phyloP scores from a whole-genome alignment of 2,329 filamentous ascomycete genomes.

The Cordyceps farinosa region DNA sequence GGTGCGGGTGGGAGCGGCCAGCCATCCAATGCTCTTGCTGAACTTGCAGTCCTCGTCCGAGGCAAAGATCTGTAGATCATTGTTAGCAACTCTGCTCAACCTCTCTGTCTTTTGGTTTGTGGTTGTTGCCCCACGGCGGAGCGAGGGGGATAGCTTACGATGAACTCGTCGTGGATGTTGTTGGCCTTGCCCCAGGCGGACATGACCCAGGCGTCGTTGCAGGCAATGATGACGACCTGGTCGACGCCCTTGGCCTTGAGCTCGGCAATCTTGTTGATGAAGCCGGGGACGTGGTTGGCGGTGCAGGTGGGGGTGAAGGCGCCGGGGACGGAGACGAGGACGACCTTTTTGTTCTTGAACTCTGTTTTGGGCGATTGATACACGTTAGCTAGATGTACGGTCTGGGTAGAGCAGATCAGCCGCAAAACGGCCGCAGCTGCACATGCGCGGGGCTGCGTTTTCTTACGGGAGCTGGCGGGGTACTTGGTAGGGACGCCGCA shows the following conservation, averaged over 20 bases:
- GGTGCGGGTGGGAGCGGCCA: slow-evolving; percentile 63
- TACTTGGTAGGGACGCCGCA: slow-evolving; percentile 78
- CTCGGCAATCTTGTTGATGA: slow-evolving; percentile 66
- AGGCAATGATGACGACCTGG: slow-evolving; percentile 74
- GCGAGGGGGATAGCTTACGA: slow-evolving; percentile 38
- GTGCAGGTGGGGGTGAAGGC: slow-evolving; percentile 89
- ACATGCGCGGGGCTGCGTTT: slow-evolving; percentile 12
- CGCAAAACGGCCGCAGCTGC: background rate
- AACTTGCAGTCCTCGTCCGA: slow-evolving; percentile 67
- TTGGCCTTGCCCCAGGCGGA: slow-evolving; percentile 89
- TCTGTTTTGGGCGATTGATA: slow-evolving; percentile 33
- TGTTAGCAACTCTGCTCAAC: slow-evolving; percentile 2
- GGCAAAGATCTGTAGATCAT: slow-evolving; percentile 60
- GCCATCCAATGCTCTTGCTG: slow-evolving; percentile 76
- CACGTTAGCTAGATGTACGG: background rate
- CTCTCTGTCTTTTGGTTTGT: background rate
- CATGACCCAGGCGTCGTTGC: slow-evolving; percentile 86
- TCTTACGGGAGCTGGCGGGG: slow-evolving; percentile 69
- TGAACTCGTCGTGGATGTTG: slow-evolving; percentile 64
- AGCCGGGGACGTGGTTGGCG: slow-evolving; percentile 74
- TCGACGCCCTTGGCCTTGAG: slow-evolving; percentile 81
- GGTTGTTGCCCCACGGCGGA: slow-evolving; percentile 2
- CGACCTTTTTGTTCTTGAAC: slow-evolving; percentile 54
- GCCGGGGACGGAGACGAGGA: slow-evolving; percentile 57
- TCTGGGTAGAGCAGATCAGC: too few species aligned